Evolutionary conservation across 2,329 filamentous ascomycete species (phyloP), one percentile per base, ranked within the genome.

Genomic region (Penicillium concentricum): DNA sequence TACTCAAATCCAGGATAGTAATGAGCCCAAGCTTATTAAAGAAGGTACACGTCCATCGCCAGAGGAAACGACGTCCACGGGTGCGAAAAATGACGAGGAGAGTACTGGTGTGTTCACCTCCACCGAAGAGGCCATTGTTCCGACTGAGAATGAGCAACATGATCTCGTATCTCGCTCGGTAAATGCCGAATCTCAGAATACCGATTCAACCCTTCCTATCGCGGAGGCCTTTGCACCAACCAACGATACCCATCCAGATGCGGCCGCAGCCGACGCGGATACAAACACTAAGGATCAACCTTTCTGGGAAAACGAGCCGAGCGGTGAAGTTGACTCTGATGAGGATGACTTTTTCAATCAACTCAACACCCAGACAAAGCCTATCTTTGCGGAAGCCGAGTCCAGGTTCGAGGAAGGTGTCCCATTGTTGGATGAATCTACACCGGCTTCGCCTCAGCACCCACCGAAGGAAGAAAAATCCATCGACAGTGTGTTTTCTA

Each of bases 381-480:
- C 68, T 38, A 76, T 71, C 30, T 75, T 72, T 44, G 63, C 63
- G 13, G 76, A 79, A 46, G 69, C 75, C 1, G 82, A 87, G 26
- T 82, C 83, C 24, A 83, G 88, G 43, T 91, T 82, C 61, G 87
- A 89, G 56, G 88, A 91, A 73, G 88, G 88, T 0, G 57, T 91
- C 5, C 87, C 88, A 1, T 72, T 91, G 37, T 56, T 77, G 38
- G 57, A 84, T 85, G 64, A 77, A 71, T 76, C 47, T 44, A 37
- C 57, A 28, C 57, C 69, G 26, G 61, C 60, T 13, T 66, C 68
- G 3, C 56, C 57, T 7, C 60, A 65, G 24, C 54, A 68, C 3
- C 63, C 74, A 39, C 57, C 61, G 4, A 69, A 70, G 15, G 62
- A 66, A 28, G 58, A 66, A 28, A 59, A 55, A 47, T 59, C 56